phyloP scores from a whole-genome alignment of 2,329 filamentous ascomycete species.

The Periconia digitata region DNA sequence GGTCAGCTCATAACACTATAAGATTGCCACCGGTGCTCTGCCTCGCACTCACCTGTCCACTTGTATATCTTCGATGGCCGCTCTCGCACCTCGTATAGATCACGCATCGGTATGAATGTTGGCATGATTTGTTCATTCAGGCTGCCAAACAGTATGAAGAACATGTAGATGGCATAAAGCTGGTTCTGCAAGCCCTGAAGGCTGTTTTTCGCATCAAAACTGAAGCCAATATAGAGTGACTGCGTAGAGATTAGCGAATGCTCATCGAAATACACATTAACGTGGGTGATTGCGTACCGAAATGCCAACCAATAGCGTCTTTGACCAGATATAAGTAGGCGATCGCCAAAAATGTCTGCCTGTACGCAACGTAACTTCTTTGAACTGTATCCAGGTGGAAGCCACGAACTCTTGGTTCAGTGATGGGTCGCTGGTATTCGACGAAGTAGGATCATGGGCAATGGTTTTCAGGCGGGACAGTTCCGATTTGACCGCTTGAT shows the following conservation, averaged over 20 bases:
- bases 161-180: conserved; percentile 78
- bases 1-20: neutral
- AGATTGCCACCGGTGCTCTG: neutral
- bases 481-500: conserved; percentile 35
- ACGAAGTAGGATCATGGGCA: conserved; percentile 17
- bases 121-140: conserved; percentile 78
- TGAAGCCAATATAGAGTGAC: conserved; percentile 72
- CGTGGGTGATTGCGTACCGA: conserved; percentile 1
- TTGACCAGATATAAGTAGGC: conserved; percentile 82
- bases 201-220: conserved; percentile 69
- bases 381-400: conserved; percentile 65
- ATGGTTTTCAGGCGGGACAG: conserved; percentile 19
- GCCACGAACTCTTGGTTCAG: conserved; percentile 64
- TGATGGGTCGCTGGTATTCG: conserved; percentile 47
- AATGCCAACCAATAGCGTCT: conserved; percentile 64
- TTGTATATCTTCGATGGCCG: conserved; percentile 77
- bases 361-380: conserved; percentile 67
- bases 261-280: neutral
- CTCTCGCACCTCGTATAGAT: conserved; percentile 81
- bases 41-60: conserved; percentile 60
- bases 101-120: conserved; percentile 74
- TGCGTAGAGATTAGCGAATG: neutral
- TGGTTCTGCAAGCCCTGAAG: conserved; percentile 79
- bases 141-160: conserved; percentile 72
- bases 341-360: conserved; percentile 89